Evolutionary conservation across 2,329 filamentous ascomycete species (phyloP).

Genomic region (Colletotrichum tofieldiae): DNA sequence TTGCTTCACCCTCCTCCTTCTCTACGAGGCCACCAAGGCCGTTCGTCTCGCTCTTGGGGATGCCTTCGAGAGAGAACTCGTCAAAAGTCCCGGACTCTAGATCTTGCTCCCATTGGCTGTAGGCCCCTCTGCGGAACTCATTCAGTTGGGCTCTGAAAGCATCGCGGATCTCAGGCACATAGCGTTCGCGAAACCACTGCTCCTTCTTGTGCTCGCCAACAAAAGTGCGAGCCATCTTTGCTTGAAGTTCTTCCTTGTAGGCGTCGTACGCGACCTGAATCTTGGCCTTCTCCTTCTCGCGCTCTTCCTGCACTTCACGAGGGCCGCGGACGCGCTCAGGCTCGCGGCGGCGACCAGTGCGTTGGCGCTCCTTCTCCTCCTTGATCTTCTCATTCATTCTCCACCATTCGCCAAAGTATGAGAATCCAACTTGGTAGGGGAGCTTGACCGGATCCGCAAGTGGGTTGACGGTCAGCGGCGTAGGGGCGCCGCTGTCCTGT

Average conservation of each 20-base stretch:
- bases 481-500: constrained; percentile 68
- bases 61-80: constrained; percentile 93
- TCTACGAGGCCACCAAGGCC: constrained; percentile 88
- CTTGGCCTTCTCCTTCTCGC: constrained; percentile 83
- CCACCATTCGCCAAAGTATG: constrained; percentile 91
- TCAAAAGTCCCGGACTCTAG: constrained; percentile 90
- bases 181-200: constrained; percentile 98
- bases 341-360: constrained; percentile 78
- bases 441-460: constrained; percentile 80
- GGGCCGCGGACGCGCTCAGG: constrained; percentile 75
- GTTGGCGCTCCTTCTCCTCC: constrained; percentile 81
- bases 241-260: constrained; percentile 79
- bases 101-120: constrained; percentile 91
- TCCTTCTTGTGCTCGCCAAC: constrained; percentile 94
- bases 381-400: constrained; percentile 86
- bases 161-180: constrained; percentile 86
- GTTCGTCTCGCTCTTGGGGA: constrained; percentile 94
- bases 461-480: constrained; percentile 71
- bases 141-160: constrained; percentile 82
- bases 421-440: constrained; percentile 87
- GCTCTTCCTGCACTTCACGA: constrained; percentile 79
- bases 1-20: constrained; percentile 96
- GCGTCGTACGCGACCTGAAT: constrained; percentile 80
- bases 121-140: constrained; percentile 84
- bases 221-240: constrained; percentile 89